Percentiles rank a stretch among this genome's conserved stretches.
Evolutionary conservation across 1,139 yeast species (phyloP).

Genomic region (Taphrina sp.): DNA sequence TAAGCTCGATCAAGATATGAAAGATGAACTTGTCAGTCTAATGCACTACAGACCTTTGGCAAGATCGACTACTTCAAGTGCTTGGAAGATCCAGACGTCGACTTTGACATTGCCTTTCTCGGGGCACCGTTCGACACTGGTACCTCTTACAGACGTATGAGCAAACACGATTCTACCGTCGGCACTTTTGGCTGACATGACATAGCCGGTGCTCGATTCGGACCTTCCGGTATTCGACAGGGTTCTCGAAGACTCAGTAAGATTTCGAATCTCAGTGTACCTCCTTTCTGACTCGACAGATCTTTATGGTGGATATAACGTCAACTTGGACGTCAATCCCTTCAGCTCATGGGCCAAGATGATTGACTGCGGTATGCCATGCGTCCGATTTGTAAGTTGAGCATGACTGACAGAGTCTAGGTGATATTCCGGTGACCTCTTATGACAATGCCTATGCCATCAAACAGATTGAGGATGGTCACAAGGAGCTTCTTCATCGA

Average conservation of each 20-base stretch:
- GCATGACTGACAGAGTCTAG: neutral
- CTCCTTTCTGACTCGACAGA: slow-evolving; percentile 36
- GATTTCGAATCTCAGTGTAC: neutral
- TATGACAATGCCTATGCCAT: slow-evolving; percentile 71
- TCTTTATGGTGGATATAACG: slow-evolving; percentile 64
- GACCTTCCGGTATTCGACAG: slow-evolving; percentile 70
- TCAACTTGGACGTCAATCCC: slow-evolving; percentile 63
- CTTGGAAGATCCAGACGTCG: slow-evolving; percentile 50
- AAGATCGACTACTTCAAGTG: slow-evolving; percentile 63
- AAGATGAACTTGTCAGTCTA: neutral
- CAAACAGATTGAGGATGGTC: slow-evolving; percentile 65
- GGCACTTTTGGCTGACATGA: neutral
- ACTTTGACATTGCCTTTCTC: slow-evolving; percentile 64
- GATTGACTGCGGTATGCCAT: slow-evolving; percentile 57
- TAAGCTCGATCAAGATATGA: neutral
- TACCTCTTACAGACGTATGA: slow-evolving; percentile 55
- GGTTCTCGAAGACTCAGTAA: slow-evolving; percentile 68
- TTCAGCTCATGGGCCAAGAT: slow-evolving; percentile 65
- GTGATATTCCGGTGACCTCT: slow-evolving; percentile 74
- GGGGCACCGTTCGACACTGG: slow-evolving; percentile 82
- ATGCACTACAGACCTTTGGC: slow-evolving; percentile 55
- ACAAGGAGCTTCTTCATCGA: slow-evolving; percentile 55
- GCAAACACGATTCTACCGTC: neutral
- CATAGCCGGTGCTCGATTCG: slow-evolving; percentile 64
- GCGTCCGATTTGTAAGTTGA: neutral